Evolutionary conservation across 306 rosid genomes (phyloP).

Genomic region (Lotus japonicus): DNA sequence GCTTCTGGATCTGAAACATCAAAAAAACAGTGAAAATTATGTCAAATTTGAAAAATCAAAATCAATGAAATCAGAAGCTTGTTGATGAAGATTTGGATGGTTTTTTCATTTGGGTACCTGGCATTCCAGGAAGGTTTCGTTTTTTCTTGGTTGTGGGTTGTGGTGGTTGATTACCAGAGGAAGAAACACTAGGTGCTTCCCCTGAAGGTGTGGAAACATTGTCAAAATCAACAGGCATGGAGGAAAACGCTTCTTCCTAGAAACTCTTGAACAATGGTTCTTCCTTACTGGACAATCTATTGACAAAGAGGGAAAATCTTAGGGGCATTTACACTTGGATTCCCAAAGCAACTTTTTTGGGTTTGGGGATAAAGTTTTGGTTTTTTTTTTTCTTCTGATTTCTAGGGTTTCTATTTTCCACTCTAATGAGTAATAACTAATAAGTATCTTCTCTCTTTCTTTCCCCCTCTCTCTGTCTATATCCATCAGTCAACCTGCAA

Average conservation of each 20-base stretch:
- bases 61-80: no score
- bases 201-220: conserved; percentile 77
- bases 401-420: conserved; percentile 42
- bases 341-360: conserved; percentile 29
- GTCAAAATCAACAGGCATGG: conserved; percentile 68
- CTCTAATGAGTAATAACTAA: no score
- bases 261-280: not conserved
- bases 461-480: conserved; percentile 12
- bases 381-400: conserved; percentile 18
- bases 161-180: conserved; percentile 58
- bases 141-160: conserved; percentile 53
- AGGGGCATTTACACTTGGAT: conserved; percentile 34
- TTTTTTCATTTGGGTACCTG: conserved; percentile 36
- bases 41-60: not conserved
- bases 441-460: not conserved
- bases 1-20: conserved; percentile 77
- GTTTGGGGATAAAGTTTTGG: conserved; percentile 18
- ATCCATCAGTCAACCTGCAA: conserved; percentile 64
- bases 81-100: not conserved
- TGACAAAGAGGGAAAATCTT: conserved; percentile 26
- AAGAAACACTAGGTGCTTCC: conserved; percentile 79
- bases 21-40: not conserved
- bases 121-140: conserved; percentile 92
- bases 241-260: not conserved
- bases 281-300: conserved; percentile 14